Evolutionary conservation across 83 land plant species (phyloP), one percentile per base, ranked within the genome.

Genomic region (Thuja plicata): DNA sequence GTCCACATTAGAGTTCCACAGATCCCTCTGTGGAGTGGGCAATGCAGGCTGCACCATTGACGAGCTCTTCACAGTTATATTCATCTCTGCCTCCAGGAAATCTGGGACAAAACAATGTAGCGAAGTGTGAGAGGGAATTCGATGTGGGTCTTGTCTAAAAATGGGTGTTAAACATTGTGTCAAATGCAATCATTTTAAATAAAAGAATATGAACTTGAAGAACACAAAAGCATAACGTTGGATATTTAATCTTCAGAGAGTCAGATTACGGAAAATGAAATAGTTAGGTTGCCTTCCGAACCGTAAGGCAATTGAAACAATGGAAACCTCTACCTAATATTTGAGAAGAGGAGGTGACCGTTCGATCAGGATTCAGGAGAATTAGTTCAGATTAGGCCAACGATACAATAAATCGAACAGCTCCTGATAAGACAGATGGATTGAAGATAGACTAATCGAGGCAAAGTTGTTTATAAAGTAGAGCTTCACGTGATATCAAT

Each of bases 1-100:
- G 88, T 94, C 96, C 34, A 95, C 89, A 85, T 92, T 95, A 19
- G 96, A 89, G 87, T 87, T 91, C 93, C 94, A 95, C 15, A 95
- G 91, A 52, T 55, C 34, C 62, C 82, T 45, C 88, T 41, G 35
- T 27, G 98, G 97, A 13, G 97, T 96, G 83, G 89, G 91, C 84
- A 50, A 91, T 16, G 93, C 91, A 81, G 98, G 98, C 45, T 52
- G 41, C 66, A 97, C 97, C 93, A 93, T 91, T 8, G 90, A 77
- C 50, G 92, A 77, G 30, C 86, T 90, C 89, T 87, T 87, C 85
- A 93, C 90, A 15, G 50, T 91, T 77, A 96, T 90, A 74, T 73
- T 88, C 95, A 93, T 92, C n/a, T 88, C 88, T 19, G 87, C 45
- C 73, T 27, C 30, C 32, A 66, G 10, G 8, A 88, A 74, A 40